Conservation (phyloP, 352 stramenopile species). For the Hyphochytrium catenoides region DNA sequence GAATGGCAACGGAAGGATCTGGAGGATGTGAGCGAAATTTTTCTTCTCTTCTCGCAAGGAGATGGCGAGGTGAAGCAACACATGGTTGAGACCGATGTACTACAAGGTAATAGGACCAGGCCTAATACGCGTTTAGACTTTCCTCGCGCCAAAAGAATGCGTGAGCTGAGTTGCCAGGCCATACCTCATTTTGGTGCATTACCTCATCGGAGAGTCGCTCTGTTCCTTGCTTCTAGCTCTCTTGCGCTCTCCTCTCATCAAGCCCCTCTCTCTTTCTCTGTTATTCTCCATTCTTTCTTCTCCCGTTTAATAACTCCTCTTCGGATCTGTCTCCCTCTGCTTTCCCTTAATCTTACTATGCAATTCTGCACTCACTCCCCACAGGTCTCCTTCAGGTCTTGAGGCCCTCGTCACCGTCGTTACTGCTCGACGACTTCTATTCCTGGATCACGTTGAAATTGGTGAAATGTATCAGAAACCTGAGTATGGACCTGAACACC, state of each 20-base stretch:
- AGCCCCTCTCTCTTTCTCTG: no score
- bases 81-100: slow-evolving; percentile 51
- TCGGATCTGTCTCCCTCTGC: no score
- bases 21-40: slow-evolving; percentile 54
- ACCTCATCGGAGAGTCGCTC: no score
- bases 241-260: no score
- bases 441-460: slow-evolving; percentile 38
- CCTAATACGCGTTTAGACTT: neutral
- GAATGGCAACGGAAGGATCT: slow-evolving; percentile 34
- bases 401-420: no score
- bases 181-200: no score
- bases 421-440: slow-evolving; percentile 22
- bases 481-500: slow-evolving; percentile 70
- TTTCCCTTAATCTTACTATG: no score
- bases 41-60: slow-evolving; percentile 70
- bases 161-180: slow-evolving; percentile 1
- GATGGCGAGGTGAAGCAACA: slow-evolving; percentile 74
- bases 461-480: slow-evolving; percentile 54
- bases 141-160: slow-evolving; percentile 6
- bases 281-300: no score
- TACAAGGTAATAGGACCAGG: slow-evolving; percentile 39
- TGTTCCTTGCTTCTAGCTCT: no score
- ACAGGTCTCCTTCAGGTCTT: slow-evolving; percentile 5
- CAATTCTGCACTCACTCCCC: neutral
- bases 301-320: no score